A percentile compares a stretch with the other conserved stretches of the same genome.
These are phyloP conservation scores for Clitopilus passeckerianus DNA, from an alignment of 768 basidiomycete species.

Conservation along the genomic window DNA sequence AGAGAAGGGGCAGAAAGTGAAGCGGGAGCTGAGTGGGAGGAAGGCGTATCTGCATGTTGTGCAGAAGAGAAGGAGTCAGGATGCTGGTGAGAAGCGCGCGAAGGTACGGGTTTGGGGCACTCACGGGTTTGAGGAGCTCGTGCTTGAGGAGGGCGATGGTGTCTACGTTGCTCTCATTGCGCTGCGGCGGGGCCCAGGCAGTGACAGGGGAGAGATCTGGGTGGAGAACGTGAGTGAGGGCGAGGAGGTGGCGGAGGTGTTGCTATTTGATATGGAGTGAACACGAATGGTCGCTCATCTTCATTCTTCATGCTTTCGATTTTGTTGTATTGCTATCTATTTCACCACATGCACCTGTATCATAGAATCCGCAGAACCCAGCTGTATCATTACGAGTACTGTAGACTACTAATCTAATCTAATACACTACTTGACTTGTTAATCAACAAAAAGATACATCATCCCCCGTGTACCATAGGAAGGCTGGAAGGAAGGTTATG, in stretches of 20 bases:
- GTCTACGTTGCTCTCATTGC: slow-evolving; percentile 54
- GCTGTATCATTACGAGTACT: too few species aligned
- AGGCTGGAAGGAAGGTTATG: too few species aligned
- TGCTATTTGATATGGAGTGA: slow-evolving; percentile 75
- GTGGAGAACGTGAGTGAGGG: slow-evolving; percentile 59
- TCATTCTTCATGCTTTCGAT: neutral
- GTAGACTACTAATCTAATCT: too few species aligned
- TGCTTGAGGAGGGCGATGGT: slow-evolving; percentile 83
- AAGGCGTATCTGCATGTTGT: slow-evolving; percentile 85
- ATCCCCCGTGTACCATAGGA: too few species aligned
- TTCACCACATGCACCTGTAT: too few species aligned
- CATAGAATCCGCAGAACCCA: too few species aligned
- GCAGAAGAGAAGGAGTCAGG: slow-evolving; percentile 75
- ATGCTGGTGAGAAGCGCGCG: slow-evolving; percentile 49
- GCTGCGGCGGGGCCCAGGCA: neutral
- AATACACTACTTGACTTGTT: too few species aligned
- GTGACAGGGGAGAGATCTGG: slow-evolving; percentile 34
- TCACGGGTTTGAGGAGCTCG: slow-evolving; percentile 30
- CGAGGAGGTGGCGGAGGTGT: slow-evolving; percentile 62
- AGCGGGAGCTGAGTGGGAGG: slow-evolving; percentile 42
- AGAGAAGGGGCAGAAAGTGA: slow-evolving; percentile 45
- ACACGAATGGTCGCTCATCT: neutral
- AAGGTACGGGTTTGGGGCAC: slow-evolving; percentile 43
- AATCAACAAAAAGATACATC: too few species aligned
- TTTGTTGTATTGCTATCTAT: neutral